Evolutionary conservation across 1,284 basidiomycete species (phyloP), one percentile per base, ranked within the genome.

Genomic region (Irpex lacteus): DNA sequence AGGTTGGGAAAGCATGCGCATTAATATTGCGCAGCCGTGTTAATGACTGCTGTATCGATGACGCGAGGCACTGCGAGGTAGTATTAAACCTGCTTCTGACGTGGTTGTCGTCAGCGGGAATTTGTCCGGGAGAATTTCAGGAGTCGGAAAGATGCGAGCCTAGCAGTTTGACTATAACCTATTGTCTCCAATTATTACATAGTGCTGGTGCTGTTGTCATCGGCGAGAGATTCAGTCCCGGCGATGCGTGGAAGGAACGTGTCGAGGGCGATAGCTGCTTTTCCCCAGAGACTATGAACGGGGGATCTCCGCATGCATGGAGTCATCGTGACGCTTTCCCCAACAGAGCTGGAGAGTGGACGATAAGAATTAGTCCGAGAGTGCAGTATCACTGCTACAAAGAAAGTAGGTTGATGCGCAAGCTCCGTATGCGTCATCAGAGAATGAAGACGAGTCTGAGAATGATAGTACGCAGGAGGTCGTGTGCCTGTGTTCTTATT

Each of bases 61-160:
- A 62, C 62, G 62, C 62, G 58, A 63, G 58, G 62, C 47, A 19
- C n/a, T n/a, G 57, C 40, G 40, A 57, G 32, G 26, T 56, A 26
- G 26, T 26, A 34, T 34, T 44, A 44, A 11, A 15, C 40, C 26
- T 34, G 54, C 54, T 56, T 36, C 54, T 56, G 54, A 56, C n/a
- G 18, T 53, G 50, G 50, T 9, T 18, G 50, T 19, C 21, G 50
- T 26, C 50, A 56, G 11, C 54, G 21, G 54, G 54, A 56, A 56
- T 34, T 34, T 34, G 13, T 18, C 54, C 54, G 54, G 54, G 9
- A 56, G 54, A 56, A 56, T 52, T 52, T 8, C 21, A 36, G 54
- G 52, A 32, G 54, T 56, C 54, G 54, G 54, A 56, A 34, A 56
- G 54, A 56, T 56, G 54, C 54, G 54, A 56, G n/a, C 9, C 54